Evolutionary conservation across 2,329 filamentous ascomycete species (phyloP).

Genomic region (Aspergillus uvarum): DNA sequence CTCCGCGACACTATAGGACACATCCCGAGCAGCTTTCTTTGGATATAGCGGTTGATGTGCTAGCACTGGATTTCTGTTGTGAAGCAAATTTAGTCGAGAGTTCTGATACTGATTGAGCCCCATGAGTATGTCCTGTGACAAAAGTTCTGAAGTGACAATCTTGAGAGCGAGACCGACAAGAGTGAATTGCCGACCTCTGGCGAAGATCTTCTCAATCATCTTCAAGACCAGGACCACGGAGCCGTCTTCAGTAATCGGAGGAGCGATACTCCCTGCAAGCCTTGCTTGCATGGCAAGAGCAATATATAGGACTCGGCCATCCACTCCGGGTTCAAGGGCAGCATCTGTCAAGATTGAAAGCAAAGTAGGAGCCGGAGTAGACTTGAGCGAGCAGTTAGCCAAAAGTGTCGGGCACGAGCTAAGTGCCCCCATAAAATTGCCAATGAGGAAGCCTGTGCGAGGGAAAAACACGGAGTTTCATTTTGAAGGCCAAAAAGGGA

Average conservation of each 20-base stretch:
- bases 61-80: constrained; percentile 15
- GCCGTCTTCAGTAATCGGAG: neutral
- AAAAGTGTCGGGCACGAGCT: neutral
- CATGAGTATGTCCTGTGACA: constrained; percentile 15
- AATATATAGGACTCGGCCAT: neutral
- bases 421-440: neutral
- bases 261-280: neutral
- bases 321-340: neutral
- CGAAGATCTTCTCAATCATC: constrained; percentile 8
- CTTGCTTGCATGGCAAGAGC: neutral
- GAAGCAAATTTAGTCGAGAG: constrained; percentile 17
- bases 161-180: constrained; percentile 7
- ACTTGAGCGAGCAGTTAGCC: neutral
- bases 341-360: constrained; percentile 4
- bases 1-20: constrained; percentile 52
- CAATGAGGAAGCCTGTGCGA: neutral
- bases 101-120: constrained; percentile 19
- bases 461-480: neutral
- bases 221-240: constrained; percentile 1
- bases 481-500: neutral
- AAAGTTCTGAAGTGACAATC: constrained; percentile 14
- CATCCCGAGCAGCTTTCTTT: constrained; percentile 39
- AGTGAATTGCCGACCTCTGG: neutral
- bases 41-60: constrained; percentile 15
- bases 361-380: neutral